These are phyloP conservation scores for Neofusicoccum kwambonambiense DNA, from an alignment of 2,329 filamentous ascomycete species.

Conservation along the genomic window DNA sequence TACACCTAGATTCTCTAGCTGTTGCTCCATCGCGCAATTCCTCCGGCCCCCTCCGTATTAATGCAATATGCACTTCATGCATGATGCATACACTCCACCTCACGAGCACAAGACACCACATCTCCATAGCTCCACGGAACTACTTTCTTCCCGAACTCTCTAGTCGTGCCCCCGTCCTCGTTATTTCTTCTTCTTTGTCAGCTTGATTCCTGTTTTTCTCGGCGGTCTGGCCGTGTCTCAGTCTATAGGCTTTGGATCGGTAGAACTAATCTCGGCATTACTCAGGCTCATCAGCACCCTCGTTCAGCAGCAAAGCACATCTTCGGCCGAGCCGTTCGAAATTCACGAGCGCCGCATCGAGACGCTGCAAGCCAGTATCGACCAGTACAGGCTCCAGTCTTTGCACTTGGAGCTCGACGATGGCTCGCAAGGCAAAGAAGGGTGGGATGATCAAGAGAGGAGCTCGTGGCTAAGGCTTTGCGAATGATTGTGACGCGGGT, in stretches of 20 bases:
- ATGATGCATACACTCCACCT: neutral
- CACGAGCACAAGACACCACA: neutral
- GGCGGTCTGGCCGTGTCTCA: neutral
- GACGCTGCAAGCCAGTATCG: slow-evolving; percentile 4
- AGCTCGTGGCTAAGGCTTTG: slow-evolving; percentile 7
- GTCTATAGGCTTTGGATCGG: neutral
- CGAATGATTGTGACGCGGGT: neutral
- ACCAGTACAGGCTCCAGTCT: slow-evolving; percentile 2
- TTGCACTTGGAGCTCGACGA: slow-evolving; percentile 9
- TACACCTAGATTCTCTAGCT: neutral
- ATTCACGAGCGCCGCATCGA: slow-evolving; percentile 13
- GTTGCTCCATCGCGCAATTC: neutral
- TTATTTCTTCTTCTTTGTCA: neutral
- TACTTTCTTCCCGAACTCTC: neutral
- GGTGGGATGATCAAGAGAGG: slow-evolving; percentile 5
- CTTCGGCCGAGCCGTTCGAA: neutral
- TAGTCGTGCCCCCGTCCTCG: neutral
- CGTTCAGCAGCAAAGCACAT: slow-evolving; percentile 2
- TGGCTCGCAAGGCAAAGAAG: neutral
- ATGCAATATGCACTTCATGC: neutral
- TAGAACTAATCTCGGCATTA: neutral
- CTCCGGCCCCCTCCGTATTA: neutral
- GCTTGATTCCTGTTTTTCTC: neutral
- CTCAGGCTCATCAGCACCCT: neutral
- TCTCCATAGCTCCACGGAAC: neutral